Base-by-base conservation (phyloP, 768 basidiomycete species). In the Mycena kentingensis region DNA sequence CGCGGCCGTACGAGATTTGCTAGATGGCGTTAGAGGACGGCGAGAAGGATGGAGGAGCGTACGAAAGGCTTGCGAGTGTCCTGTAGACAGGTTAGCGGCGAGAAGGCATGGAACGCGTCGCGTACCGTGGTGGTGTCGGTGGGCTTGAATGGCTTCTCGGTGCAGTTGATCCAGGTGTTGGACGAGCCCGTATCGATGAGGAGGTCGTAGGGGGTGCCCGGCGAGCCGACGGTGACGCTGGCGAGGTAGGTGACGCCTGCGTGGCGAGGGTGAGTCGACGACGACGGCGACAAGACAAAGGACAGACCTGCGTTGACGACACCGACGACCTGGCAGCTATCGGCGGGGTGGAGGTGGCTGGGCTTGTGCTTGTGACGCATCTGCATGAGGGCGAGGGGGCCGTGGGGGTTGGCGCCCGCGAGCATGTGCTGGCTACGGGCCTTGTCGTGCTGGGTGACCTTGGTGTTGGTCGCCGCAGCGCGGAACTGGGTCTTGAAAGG, bases 161-260 rank as follows among this genome's bases (percentile, higher is more conserved):
- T 73, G 21, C 75, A 76, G 37, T 26, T 19, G 47, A 81, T 65
- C 78, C 80, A 81, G 24, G 79, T 81, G 66, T 79, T 81, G 22
- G 81, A 79, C 60, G 76, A 78, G n/a, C 57, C 64, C 7, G 64
- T 64, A 35, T 64, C 65, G 34, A 66, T 56, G 37, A 65, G 31
- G 21, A 65, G 57, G 8, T 46, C 19, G 51, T 51, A 51, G 24
- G 25, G 15, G 19, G 38, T 54, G 22, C 49, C 41, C 5, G 49
- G 49, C 15, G 13, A 22, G 3, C 57, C 57, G 3, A 59, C 28
- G 12, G 25, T 46, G 5, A 51, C 19, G 5, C n/a, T 6, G 15
- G 50, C 53, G 21, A 49, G 22, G 25, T 59, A 59, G 16, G 57
- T 59, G 7, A 59, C 57, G 41, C 41, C 57, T 59, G 3, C 26